phyloP scores from a whole-genome alignment of 2,329 filamentous ascomycete species.

The Trichoderma koningii region DNA sequence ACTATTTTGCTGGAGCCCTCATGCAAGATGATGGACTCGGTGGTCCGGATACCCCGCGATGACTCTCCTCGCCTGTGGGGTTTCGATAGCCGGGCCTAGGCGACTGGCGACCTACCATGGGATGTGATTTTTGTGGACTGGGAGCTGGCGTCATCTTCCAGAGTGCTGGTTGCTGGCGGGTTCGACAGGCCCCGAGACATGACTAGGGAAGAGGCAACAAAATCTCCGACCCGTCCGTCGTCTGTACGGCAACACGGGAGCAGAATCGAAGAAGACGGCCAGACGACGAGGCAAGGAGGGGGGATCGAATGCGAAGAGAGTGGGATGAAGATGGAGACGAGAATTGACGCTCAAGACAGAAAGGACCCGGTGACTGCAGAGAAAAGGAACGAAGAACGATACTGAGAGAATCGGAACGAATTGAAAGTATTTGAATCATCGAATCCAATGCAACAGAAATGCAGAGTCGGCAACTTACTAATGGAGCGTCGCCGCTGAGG shows the following conservation, averaged over 20 bases:
- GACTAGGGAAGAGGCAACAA: slow-evolving; percentile 12
- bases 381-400: neutral
- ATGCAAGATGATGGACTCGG: slow-evolving; percentile 21
- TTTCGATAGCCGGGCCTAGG: slow-evolving; percentile 13
- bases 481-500: slow-evolving; percentile 14
- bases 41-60: slow-evolving; percentile 24
- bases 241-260: slow-evolving; percentile 9
- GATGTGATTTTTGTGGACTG: slow-evolving; percentile 8
- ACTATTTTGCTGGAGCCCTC: slow-evolving; percentile 11
- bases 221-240: slow-evolving; percentile 23
- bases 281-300: neutral
- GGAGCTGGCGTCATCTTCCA: slow-evolving; percentile 4
- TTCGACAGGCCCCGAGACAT: slow-evolving; percentile 14
- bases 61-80: slow-evolving; percentile 7
- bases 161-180: neutral
- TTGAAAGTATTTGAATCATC: too few relatives aligned
- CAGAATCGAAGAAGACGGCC: neutral
- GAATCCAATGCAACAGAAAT: neutral
- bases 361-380: slow-evolving; percentile 22
- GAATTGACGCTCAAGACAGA: slow-evolving; percentile 18
- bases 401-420: too few relatives aligned
- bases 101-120: neutral
- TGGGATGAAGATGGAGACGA: neutral
- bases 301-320: neutral
- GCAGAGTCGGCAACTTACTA: slow-evolving; percentile 26